A percentile compares a stretch with the other conserved stretches of the same genome.
These are phyloP conservation scores for Suhomyces sp. DNA, from an alignment of 805 yeast species.

Conservation along the genomic window DNA sequence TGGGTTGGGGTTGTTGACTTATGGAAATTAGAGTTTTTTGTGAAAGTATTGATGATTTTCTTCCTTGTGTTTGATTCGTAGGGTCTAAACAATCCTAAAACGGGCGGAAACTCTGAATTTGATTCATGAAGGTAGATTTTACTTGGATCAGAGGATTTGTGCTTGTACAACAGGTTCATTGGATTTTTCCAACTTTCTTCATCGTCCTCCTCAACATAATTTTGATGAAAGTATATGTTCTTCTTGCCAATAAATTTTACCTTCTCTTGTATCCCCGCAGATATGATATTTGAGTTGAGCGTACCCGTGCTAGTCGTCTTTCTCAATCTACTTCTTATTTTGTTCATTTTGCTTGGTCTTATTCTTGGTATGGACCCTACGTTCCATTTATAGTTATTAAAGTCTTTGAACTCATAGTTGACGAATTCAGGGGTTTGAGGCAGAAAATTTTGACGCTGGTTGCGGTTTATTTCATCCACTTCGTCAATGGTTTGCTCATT, in stretches of 20 bases:
- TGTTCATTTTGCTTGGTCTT: conserved; percentile 26
- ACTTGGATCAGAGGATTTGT: conserved; percentile 20
- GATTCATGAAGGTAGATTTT: conserved; percentile 24
- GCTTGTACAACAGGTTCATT: conserved; percentile 8
- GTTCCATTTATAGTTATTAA: conserved; percentile 17
- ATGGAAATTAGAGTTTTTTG: conserved; percentile 15
- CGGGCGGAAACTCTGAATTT: conserved; percentile 13
- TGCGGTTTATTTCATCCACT: background rate
- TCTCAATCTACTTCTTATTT: conserved; percentile 18
- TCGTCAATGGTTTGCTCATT: conserved; percentile 14
- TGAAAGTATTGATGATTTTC: conserved; percentile 35
- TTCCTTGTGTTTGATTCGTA: conserved; percentile 38
- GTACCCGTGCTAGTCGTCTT: conserved; percentile 9
- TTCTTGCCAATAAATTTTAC: conserved; percentile 33
- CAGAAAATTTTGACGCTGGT: background rate
- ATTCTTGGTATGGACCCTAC: conserved; percentile 48
- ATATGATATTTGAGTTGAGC: conserved; percentile 1
- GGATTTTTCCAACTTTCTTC: conserved; percentile 12
- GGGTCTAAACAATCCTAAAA: conserved; percentile 38
- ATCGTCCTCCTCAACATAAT: conserved; percentile 25
- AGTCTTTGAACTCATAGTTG: conserved; percentile 30
- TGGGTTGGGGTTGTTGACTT: conserved; percentile 2
- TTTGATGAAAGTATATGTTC: conserved; percentile 39
- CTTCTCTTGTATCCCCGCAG: conserved; percentile 8
- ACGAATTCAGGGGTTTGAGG: conserved; percentile 9